A percentile compares a stretch with the other conserved stretches of the same genome.
Conservation (phyloP, 768 basidiomycete genomes). For the Leccinum broughii region DNA sequence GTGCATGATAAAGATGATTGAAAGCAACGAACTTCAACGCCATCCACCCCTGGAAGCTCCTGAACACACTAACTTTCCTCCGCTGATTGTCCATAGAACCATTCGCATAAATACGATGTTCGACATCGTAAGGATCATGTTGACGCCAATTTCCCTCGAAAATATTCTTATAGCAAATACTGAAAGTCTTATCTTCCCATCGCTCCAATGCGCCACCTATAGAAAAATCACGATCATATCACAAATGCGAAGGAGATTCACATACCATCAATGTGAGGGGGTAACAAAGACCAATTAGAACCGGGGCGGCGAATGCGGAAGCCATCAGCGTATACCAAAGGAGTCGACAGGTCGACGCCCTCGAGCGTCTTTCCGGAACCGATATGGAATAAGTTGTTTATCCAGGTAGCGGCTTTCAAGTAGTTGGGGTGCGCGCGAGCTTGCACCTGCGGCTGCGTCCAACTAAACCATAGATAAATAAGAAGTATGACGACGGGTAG, state of each 20-base stretch:
- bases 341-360: conserved; percentile 59
- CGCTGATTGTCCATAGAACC: conserved; percentile 26
- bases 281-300: conserved; percentile 51
- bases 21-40: conserved; percentile 52
- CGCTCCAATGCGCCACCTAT: conserved; percentile 73
- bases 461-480: conserved; percentile 29
- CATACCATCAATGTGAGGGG: conserved; percentile 53
- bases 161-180: conserved; percentile 61
- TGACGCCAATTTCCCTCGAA: conserved; percentile 59
- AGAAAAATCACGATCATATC: neutral
- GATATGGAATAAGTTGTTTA: conserved; percentile 40
- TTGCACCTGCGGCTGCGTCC: conserved; percentile 33
- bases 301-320: conserved; percentile 75
- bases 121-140: conserved; percentile 52
- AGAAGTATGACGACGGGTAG: neutral
- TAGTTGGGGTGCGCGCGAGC: too few species aligned
- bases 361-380: conserved; percentile 40
- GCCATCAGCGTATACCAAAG: conserved; percentile 71
- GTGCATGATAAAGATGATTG: neutral
- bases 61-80: conserved; percentile 54
- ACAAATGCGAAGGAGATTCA: conserved; percentile 24
- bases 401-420: too few species aligned
- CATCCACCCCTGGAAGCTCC: conserved; percentile 76
- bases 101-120: conserved; percentile 59
- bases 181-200: conserved; percentile 63